phyloP scores from a whole-genome alignment of 805 yeast genomes.

The Zygotorulaspora danielsina region DNA sequence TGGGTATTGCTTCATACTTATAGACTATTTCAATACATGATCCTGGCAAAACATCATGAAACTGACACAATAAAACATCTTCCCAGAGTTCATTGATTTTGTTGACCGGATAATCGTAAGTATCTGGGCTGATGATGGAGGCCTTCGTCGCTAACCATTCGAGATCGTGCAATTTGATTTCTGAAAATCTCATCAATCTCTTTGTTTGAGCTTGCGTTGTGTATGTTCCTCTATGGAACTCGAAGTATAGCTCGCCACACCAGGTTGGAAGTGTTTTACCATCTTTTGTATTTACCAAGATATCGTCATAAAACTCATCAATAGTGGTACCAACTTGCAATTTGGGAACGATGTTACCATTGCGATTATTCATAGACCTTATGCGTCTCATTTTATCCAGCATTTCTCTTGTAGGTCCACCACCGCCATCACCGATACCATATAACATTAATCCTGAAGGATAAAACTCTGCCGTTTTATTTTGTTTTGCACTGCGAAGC shows the following conservation, averaged over 20 bases:
- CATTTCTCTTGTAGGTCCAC: constrained; percentile 95
- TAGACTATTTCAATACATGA: constrained; percentile 93
- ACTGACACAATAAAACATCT: constrained; percentile 82
- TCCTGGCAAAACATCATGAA: constrained; percentile 98
- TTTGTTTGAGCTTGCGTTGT: constrained; percentile 90
- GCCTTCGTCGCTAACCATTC: constrained; percentile 79
- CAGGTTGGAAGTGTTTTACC: constrained; percentile 76
- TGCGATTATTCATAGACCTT: constrained; percentile 78
- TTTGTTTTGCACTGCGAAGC: constrained; percentile 69
- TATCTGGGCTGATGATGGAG: constrained; percentile 44
- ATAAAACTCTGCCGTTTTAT: constrained; percentile 75
- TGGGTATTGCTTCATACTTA: constrained; percentile 78
- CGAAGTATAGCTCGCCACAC: constrained; percentile 91
- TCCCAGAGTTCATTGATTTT: constrained; percentile 79
- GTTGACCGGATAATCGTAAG: constrained; percentile 67
- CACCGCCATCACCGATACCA: constrained; percentile 98
- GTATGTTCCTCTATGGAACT: constrained; percentile 95
- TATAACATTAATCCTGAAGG: constrained; percentile 77
- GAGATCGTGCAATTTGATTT: constrained; percentile 74
- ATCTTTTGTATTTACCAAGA: constrained; percentile 56
- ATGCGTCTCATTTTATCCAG: constrained; percentile 86
- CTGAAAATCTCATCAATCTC: constrained; percentile 71
- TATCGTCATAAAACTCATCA: constrained; percentile 70
- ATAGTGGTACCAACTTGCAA: constrained; percentile 70
- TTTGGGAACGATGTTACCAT: constrained; percentile 69